Evolutionary conservation across 2,329 filamentous ascomycete species (phyloP).

Genomic region (Orbilia quercus): DNA sequence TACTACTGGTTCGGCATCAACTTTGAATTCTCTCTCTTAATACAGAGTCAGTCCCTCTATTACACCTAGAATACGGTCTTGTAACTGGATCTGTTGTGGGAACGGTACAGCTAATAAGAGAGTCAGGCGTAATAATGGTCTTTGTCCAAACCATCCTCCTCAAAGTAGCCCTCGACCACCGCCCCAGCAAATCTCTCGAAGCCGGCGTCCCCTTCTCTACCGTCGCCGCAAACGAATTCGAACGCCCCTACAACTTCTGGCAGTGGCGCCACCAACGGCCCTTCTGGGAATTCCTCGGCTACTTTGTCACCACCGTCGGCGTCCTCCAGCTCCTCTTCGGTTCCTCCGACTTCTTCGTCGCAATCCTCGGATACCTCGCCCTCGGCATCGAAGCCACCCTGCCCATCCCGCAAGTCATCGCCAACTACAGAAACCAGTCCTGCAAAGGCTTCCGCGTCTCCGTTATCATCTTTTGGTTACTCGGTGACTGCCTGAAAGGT

Average conservation of each 20-base stretch:
- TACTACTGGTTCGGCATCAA: constrained; percentile 77
- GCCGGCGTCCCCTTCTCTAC: constrained; percentile 38
- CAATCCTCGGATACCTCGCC: constrained; percentile 77
- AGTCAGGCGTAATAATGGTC: constrained; percentile 70
- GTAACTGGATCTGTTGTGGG: no score
- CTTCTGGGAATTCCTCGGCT: constrained; percentile 80
- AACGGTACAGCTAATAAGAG: constrained; percentile 10
- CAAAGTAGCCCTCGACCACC: constrained; percentile 76
- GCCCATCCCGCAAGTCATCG: constrained; percentile 79
- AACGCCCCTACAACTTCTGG: constrained; percentile 57
- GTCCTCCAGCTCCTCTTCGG: constrained; percentile 76
- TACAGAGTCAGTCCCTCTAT: constrained; percentile 67
- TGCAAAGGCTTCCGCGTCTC: constrained; percentile 82
- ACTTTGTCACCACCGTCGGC: constrained; percentile 72
- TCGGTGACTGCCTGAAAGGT: constrained; percentile 87
- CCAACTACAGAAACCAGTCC: constrained; percentile 75
- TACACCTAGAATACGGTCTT: not conserved
- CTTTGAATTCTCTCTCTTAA: constrained; percentile 73
- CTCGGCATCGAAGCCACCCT: constrained; percentile 83
- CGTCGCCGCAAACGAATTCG: constrained; percentile 16
- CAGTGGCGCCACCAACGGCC: constrained; percentile 58
- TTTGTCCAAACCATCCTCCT: constrained; percentile 72
- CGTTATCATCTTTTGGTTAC: constrained; percentile 80
- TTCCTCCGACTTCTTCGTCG: constrained; percentile 72
- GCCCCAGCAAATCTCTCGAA: constrained; percentile 69